phyloP scores from a whole-genome alignment of 495 filamentous ascomycete species.

The Penicillium parvum region DNA sequence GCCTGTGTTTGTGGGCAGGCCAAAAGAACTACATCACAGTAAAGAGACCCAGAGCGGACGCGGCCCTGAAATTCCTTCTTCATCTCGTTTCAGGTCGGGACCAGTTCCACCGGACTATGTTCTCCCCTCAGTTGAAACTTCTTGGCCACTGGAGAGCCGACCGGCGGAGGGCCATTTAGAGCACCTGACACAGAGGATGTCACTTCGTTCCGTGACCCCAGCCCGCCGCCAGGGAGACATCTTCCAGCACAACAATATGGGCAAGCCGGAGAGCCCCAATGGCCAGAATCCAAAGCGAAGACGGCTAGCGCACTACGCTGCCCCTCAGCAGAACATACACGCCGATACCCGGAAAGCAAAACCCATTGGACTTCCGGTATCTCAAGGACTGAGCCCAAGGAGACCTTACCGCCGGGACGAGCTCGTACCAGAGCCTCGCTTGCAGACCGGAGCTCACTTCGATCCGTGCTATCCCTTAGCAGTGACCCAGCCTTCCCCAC shows the following conservation, averaged over 20 bases:
- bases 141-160: conserved; percentile 25
- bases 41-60: conserved; percentile 16
- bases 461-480: conserved; percentile 22
- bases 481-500: conserved; percentile 12
- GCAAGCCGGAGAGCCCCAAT: conserved; percentile 11
- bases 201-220: conserved; percentile 37
- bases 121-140: conserved; percentile 40
- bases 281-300: conserved; percentile 31
- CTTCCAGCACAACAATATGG: conserved; percentile 7
- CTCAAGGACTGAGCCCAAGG: conserved; percentile 15
- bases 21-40: conserved; percentile 20
- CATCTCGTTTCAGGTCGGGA: conserved; percentile 16
- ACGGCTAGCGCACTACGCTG: conserved; percentile 26
- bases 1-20: conserved; percentile 39
- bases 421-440: conserved; percentile 15
- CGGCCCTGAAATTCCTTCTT: conserved; percentile 10
- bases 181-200: conserved; percentile 32
- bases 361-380: conserved; percentile 12
- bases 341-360: conserved; percentile 12
- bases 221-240: conserved; percentile 15
- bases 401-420: conserved; percentile 18
- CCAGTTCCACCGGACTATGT: conserved; percentile 27
- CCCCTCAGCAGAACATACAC: conserved; percentile 5
- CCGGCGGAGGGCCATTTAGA: conserved; percentile 28
- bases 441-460: conserved; percentile 17